Base-by-base conservation (phyloP, 257 asterid species). In the Rauvolfia tetraphylla region DNA sequence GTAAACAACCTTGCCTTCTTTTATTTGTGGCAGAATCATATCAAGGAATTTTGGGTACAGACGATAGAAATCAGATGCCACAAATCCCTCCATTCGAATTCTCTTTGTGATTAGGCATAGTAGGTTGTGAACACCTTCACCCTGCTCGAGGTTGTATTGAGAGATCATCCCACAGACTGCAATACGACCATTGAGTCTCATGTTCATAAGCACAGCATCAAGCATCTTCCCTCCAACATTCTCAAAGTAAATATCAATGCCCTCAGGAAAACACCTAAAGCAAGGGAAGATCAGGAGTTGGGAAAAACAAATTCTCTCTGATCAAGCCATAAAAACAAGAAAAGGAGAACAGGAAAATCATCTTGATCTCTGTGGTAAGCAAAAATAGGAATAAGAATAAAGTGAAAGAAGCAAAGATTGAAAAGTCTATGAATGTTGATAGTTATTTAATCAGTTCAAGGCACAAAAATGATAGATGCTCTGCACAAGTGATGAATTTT, bases 221-320 rank as follows among this genome's bases (percentile, higher is more conserved):
- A 84, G 84, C 92, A 86, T 84, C 80, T 86, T 83, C 1, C 87
- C 89, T 2, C 92, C 87, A 0, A 84, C 90, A 17, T 88, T 86
- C 72, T 88, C 90, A 66, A 88, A 88, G 82, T 84, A 86, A 14
- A 88, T 88, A 20, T 86, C 90, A 34, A 88, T 84, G 17, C 92
- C 90, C 14, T 78, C 61, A 0, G 89, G 87, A 42, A 88, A 84
- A 54, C 49, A 83, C 82, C 92, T 86, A n/a, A 25, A 49, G 31
- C 25, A 49, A 34, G 67, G 44, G 5, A 42, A 61, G 25, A 46
- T 25, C 11, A 5, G 25, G 15, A 2, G 11, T 62, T 39, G 18
- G 25, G n/a, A 15, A 31, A 18, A 38, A 23, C 0, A 61, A 0
- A 3, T 17, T 20, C 29, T 4, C 13, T 59, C 34, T 29, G 27